phyloP scores from a whole-genome alignment of 495 filamentous ascomycete species.

The Lasiosphaeria miniovina region DNA sequence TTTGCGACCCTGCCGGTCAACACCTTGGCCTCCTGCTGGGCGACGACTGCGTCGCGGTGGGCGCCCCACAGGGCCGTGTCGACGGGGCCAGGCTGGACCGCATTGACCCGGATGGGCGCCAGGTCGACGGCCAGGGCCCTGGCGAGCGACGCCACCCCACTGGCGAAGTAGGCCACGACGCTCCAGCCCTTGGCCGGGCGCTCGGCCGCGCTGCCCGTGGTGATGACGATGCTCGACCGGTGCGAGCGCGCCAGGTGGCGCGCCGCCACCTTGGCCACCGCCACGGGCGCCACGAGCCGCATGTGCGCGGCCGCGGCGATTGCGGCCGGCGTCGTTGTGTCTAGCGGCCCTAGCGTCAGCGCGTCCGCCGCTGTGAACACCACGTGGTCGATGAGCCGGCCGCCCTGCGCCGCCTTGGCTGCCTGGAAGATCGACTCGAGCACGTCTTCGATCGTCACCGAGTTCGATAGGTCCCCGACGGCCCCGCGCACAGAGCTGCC shows the following conservation, averaged over 20 bases:
- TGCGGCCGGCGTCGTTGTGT: conserved; percentile 36
- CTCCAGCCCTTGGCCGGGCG: conserved; percentile 49
- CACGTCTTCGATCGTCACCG: conserved; percentile 40
- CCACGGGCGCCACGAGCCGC: conserved; percentile 49
- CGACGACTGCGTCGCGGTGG: conserved; percentile 29
- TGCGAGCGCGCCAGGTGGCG: conserved; percentile 41
- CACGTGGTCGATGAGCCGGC: conserved; percentile 54
- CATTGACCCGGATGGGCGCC: conserved; percentile 58
- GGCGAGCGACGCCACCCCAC: conserved; percentile 40
- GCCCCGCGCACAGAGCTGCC: conserved; percentile 34
- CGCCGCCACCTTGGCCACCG: conserved; percentile 51
- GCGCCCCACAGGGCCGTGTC: conserved; percentile 42
- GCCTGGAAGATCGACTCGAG: conserved; percentile 47
- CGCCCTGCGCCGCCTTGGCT: conserved; percentile 14
- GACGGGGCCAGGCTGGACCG: conserved; percentile 54
- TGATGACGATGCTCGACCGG: conserved; percentile 52
- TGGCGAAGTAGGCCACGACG: conserved; percentile 38
- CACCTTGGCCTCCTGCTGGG: conserved; percentile 23
- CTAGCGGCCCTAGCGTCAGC: conserved; percentile 33
- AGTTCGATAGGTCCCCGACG: conserved; percentile 48
- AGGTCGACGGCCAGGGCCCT: conserved; percentile 56
- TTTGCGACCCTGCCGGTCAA: conserved; percentile 47
- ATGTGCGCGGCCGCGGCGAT: conserved; percentile 44
- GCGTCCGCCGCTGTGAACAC: conserved; percentile 57
- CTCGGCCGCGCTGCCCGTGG: conserved; percentile 46